Conservation (phyloP, 2,329 filamentous ascomycete species). For the Cladobotryum mycophilum region DNA sequence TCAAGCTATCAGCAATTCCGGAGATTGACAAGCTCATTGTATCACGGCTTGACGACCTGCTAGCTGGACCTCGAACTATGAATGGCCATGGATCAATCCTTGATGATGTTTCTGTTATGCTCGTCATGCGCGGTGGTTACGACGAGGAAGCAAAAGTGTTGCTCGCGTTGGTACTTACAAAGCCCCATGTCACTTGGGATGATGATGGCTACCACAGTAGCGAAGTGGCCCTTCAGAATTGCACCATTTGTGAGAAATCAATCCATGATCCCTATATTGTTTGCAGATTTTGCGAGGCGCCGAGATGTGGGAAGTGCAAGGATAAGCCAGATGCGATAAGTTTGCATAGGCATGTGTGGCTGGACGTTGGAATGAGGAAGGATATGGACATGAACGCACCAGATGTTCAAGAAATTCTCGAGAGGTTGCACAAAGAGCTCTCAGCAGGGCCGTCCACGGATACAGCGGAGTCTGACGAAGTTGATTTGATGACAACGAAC, state of each 20-base stretch:
- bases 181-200: constrained; percentile 4
- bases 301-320: constrained; percentile 3
- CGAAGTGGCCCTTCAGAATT: not conserved
- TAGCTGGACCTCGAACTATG: constrained; percentile 3
- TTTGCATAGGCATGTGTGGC: constrained; percentile 5
- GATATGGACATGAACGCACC: constrained; percentile 8
- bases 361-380: not conserved
- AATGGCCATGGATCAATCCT: constrained; percentile 1
- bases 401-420: constrained; percentile 6
- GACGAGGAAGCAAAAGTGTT: not conserved
- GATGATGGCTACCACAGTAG: constrained; percentile 3
- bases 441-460: not conserved
- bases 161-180: constrained; percentile 2
- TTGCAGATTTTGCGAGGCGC: constrained; percentile 6
- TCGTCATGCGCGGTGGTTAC: constrained; percentile 1
- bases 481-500: not conserved
- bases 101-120: not conserved
- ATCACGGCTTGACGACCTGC: not conserved
- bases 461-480: not conserved
- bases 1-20: not conserved
- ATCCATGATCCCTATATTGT: constrained; percentile 6
- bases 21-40: constrained; percentile 5
- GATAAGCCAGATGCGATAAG: not conserved
- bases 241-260: not conserved
- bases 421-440: constrained; percentile 1